These are phyloP conservation scores for Ganoderma lucidum DNA, from an alignment of 1,284 basidiomycete genomes.

Conservation along the genomic window DNA sequence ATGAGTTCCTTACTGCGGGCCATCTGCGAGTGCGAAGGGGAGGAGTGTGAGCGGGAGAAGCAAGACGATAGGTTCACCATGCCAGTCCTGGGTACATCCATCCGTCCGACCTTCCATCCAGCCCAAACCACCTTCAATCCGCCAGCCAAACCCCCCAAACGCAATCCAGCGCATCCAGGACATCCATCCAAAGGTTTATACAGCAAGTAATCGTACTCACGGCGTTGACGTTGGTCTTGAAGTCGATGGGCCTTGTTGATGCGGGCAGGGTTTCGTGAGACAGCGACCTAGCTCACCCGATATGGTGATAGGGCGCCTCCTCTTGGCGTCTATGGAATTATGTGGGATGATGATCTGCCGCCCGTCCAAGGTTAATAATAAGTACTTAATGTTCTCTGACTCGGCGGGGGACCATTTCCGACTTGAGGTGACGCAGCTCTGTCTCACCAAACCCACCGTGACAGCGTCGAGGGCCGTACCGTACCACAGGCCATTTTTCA, in stretches of 20 bases:
- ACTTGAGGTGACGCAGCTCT: neutral
- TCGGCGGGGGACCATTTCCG: neutral
- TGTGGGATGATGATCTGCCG: neutral
- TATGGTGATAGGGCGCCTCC: conserved; percentile 22
- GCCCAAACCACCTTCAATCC: conserved; percentile 33
- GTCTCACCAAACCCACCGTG: neutral
- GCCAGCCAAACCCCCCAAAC: conserved; percentile 10
- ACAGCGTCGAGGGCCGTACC: neutral
- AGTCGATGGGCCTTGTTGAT: conserved; percentile 43
- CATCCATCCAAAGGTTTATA: conserved; percentile 26
- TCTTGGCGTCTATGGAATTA: conserved; percentile 15
- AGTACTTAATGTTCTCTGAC: neutral
- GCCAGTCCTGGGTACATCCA: conserved; percentile 45
- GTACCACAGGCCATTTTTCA: neutral
- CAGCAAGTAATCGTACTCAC: conserved; percentile 30
- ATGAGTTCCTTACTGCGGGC: conserved; percentile 91
- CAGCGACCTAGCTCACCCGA: conserved; percentile 27
- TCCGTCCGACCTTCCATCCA: conserved; percentile 45
- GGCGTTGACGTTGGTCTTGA: conserved; percentile 46
- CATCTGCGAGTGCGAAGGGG: conserved; percentile 64
- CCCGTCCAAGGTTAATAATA: neutral
- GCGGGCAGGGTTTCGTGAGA: conserved; percentile 27
- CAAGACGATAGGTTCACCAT: conserved; percentile 27
- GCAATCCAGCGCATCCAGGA: conserved; percentile 22
- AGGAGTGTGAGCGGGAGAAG: conserved; percentile 30